These are phyloP conservation scores for Clarireedia hainanense DNA, from an alignment of 2,329 filamentous ascomycete species.

Conservation along the genomic window DNA sequence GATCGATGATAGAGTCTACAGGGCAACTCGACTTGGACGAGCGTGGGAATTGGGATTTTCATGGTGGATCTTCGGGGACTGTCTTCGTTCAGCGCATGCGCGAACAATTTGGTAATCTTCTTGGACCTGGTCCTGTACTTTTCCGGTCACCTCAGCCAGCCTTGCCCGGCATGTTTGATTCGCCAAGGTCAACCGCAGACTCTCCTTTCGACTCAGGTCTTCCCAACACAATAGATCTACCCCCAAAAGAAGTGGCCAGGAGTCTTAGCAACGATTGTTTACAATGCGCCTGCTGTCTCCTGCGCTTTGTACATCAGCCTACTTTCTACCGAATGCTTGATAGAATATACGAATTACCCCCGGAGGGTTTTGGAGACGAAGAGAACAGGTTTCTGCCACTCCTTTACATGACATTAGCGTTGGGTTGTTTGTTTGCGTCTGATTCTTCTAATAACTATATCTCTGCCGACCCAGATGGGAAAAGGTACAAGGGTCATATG, in stretches of 20 bases:
- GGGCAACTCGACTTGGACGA: conserved; percentile 90
- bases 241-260: conserved; percentile 49
- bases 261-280: conserved; percentile 48
- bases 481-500: conserved; percentile 43
- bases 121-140: conserved; percentile 57
- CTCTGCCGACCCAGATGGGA: conserved; percentile 35
- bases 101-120: conserved; percentile 73
- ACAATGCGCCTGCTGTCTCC: conserved; percentile 48
- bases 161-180: conserved; percentile 19
- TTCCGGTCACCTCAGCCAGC: conserved; percentile 39
- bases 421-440: conserved; percentile 66
- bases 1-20: conserved; percentile 91
- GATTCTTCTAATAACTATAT: conserved; percentile 38
- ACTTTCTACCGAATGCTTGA: conserved; percentile 74
- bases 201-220: conserved; percentile 26
- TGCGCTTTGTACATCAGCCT: conserved; percentile 72
- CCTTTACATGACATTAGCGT: conserved; percentile 60
- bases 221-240: conserved; percentile 51
- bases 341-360: conserved; percentile 63
- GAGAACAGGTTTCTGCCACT: conserved; percentile 64
- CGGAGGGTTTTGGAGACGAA: conserved; percentile 53
- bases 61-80: conserved; percentile 84
- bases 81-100: conserved; percentile 83
- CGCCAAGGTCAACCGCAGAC: conserved; percentile 24
- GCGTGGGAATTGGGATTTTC: conserved; percentile 87